Percentiles rank a stretch among this genome's conserved stretches.
phyloP scores from a whole-genome alignment of 352 stramenopile species.

The Phytophthora pini region DNA sequence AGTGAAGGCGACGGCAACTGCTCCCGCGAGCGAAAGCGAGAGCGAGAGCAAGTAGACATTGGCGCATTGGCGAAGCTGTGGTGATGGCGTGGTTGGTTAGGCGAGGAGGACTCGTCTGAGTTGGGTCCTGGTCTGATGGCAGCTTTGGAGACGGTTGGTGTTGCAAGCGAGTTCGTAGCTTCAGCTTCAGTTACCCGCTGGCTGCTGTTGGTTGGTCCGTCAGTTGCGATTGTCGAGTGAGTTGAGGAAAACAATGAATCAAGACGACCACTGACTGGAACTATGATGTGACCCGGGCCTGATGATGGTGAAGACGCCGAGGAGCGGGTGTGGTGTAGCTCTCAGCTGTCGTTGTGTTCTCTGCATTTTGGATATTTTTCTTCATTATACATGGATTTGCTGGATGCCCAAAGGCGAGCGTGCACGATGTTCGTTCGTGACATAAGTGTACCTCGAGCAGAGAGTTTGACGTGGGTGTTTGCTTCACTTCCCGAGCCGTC shows the following conservation, averaged over 20 bases:
- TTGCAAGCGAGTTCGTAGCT: conserved; percentile 12
- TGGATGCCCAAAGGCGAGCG: conserved; percentile 30
- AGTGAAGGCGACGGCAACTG: conserved; percentile 39
- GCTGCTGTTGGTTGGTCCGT: conserved; percentile 32
- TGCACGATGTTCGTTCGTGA: conserved; percentile 27
- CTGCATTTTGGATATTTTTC: conserved; percentile 52
- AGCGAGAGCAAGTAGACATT: conserved; percentile 57
- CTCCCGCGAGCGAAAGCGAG: conserved; percentile 46
- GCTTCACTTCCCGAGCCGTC: conserved; percentile 17
- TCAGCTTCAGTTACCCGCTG: conserved; percentile 9
- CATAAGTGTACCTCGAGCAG: conserved; percentile 31
- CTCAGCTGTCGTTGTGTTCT: conserved; percentile 43
- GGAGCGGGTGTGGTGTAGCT: conserved; percentile 12
- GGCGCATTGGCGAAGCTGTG: conserved; percentile 21
- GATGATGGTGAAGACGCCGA: conserved; percentile 28
- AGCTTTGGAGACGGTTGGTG: conserved; percentile 12
- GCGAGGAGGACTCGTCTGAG: conserved; percentile 27
- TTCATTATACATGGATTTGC: conserved; percentile 50
- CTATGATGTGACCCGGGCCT: conserved; percentile 25
- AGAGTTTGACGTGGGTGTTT: conserved; percentile 37
- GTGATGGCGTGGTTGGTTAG: conserved; percentile 28
- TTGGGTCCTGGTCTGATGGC: conserved; percentile 24
- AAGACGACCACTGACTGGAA: conserved; percentile 27
- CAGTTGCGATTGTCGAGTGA: conserved; percentile 31
- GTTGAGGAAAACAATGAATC: conserved; percentile 46